Evolutionary conservation across 148 eudicot species (phyloP).

Genomic region (Silene latifolia): DNA sequence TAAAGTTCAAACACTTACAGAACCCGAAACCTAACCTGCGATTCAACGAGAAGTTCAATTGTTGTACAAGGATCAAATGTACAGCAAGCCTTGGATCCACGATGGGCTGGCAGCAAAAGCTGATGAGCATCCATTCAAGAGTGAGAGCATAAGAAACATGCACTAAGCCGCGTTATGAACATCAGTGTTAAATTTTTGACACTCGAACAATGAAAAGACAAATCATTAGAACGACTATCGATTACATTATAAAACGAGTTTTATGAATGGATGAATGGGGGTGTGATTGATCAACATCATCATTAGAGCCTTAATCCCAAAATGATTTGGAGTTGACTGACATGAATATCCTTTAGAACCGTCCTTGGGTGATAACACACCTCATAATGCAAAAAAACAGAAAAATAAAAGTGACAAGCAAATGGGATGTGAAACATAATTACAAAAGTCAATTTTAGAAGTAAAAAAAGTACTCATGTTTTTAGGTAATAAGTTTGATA

Average conservation of each 20-base stretch:
- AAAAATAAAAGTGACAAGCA: no score
- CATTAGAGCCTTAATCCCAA: no score
- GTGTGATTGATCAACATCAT: background rate
- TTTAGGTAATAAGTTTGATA: no score
- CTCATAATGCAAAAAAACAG: no score
- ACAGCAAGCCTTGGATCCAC: background rate
- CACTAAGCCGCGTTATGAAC: background rate
- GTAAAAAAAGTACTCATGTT: no score
- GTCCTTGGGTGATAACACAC: no score
- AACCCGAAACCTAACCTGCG: background rate
- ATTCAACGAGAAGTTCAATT: background rate
- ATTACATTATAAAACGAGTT: background rate
- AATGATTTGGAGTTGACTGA: no score
- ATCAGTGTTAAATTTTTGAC: background rate
- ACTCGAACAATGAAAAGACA: background rate
- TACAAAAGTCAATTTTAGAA: no score
- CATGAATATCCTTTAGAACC: no score
- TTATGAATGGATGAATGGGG: background rate
- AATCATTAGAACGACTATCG: background rate
- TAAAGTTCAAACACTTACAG: background rate
- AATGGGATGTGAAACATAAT: no score
- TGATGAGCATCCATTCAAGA: background rate
- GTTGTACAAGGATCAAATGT: background rate
- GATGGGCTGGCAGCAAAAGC: background rate
- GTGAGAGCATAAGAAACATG: background rate